Evolutionary conservation across 2,329 filamentous ascomycete species (phyloP), one percentile per base, ranked within the genome.

Genomic region (Fusarium veterinarium): DNA sequence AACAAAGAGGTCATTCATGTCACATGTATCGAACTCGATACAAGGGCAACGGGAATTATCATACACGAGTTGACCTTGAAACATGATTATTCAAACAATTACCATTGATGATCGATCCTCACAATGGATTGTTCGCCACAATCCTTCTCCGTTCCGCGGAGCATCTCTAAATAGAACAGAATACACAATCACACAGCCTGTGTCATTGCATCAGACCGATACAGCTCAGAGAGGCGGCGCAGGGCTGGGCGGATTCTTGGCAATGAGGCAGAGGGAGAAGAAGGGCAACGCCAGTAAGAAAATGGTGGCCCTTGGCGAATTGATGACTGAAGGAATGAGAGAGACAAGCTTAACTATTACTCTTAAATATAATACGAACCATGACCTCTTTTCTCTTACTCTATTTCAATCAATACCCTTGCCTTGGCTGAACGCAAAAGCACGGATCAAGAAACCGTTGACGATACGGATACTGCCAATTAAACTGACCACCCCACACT

Each of bases 201-300:
- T 40, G 31, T 31, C 31, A 63, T 68, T 62, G 44, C 38, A 68
- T 68, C 56, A 63, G 56, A 68, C 48, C 38, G 30, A 48, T 45
- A 68, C 64, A 56, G 38, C 64, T 63, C 64, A 69, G 66, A 64
- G 41, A 61, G 61, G 57, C 57, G 58, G 64, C 66, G 66, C 64
- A 69, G 65, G 70, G 70, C 70, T 73, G 70, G 70, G 70, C 67
- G 30, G 13, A 60, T 53, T 37, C 71, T 73, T 74, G 71, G 71
- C 71, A 56, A 8, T 38, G 64, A 61, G 55, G 44, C 37, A 61
- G 38, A 58, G 68, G n/a, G 16, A 42, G 45, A 23, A 23, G 4
- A 53, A 59, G 28, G 44, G 30, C n/a, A 37, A 56, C 42, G 57
- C 30, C 37, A 31, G 63, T 72, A 67, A 74, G 71, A 73, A 61